A percentile compares a stretch with the other conserved stretches of the same genome.
These are phyloP conservation scores for Phytophthora megakarya DNA, from an alignment of 352 stramenopile species.

Conservation along the genomic window DNA sequence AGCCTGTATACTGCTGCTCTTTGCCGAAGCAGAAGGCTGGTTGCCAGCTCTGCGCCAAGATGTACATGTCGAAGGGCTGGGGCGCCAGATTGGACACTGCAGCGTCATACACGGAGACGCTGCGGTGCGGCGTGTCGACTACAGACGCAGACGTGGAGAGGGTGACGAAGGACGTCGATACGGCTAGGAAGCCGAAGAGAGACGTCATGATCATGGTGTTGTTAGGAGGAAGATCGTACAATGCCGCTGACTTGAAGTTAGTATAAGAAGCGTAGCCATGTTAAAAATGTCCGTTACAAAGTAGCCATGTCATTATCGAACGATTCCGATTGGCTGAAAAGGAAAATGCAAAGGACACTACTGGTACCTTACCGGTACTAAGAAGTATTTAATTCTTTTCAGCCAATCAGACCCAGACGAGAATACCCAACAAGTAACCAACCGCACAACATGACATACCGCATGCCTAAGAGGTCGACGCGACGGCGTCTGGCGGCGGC, in stretches of 20 bases:
- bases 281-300: background rate
- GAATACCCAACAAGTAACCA: background rate
- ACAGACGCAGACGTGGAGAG: background rate
- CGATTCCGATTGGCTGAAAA: background rate
- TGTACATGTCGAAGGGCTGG: slow-evolving; percentile 53
- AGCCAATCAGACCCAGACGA: too few relatives aligned
- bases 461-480: background rate
- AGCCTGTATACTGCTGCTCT: slow-evolving; percentile 66
- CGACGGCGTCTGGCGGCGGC: slow-evolving; percentile 20
- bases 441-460: slow-evolving; percentile 18
- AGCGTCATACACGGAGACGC: slow-evolving; percentile 43
- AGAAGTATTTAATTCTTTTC: too few relatives aligned
- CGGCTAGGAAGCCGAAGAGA: background rate
- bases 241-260: background rate
- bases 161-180: background rate
- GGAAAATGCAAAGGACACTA: background rate
- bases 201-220: background rate
- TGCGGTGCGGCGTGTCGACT: background rate
- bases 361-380: background rate
- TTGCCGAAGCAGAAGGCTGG: slow-evolving; percentile 82
- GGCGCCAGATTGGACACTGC: slow-evolving; percentile 20
- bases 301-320: background rate
- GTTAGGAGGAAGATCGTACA: slow-evolving; percentile 5
- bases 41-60: slow-evolving; percentile 92
- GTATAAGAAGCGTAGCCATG: background rate